A percentile compares a stretch with the other conserved stretches of the same genome.
Conservation (phyloP, 768 basidiomycete genomes). For the Naganishia kalamii region DNA sequence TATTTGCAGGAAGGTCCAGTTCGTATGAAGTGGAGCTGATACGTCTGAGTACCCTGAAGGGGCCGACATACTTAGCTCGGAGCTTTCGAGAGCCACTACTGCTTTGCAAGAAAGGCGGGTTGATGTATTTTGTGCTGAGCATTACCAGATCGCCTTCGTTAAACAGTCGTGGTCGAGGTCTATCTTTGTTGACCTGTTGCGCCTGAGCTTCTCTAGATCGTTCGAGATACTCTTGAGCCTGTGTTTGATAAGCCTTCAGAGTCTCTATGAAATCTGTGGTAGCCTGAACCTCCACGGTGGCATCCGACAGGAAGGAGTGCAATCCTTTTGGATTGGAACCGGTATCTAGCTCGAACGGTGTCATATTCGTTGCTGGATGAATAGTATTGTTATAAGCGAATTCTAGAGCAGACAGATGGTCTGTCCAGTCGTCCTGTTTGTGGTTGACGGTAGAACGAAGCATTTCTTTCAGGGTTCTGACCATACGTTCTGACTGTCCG, state of each 20-base stretch:
- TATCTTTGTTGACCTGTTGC: not conserved
- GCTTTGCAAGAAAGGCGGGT: not conserved
- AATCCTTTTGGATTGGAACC: no score
- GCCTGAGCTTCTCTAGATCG: not conserved
- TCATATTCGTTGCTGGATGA: not conserved
- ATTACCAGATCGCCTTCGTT: not conserved
- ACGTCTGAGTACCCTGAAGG: conserved; percentile 25
- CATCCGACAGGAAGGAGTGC: no score
- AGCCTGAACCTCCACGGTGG: not conserved
- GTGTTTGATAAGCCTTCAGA: no score
- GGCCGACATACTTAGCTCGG: conserved; percentile 28
- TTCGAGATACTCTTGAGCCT: not conserved
- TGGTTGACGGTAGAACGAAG: conserved; percentile 19
- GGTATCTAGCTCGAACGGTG: no score
- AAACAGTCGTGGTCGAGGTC: not conserved
- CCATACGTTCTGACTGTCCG: conserved; percentile 44
- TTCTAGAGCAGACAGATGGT: not conserved
- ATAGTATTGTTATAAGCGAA: conserved; percentile 8
- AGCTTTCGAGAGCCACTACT: conserved; percentile 23
- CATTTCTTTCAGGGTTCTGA: conserved; percentile 20
- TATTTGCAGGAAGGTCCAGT: conserved; percentile 23
- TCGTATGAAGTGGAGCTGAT: conserved; percentile 23
- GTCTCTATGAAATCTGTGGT: no score
- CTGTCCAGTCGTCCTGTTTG: conserved; percentile 34
- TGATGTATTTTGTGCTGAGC: not conserved